phyloP scores from a whole-genome alignment of 2,329 filamentous ascomycete species.

The Ophiocordyceps unilateralis region DNA sequence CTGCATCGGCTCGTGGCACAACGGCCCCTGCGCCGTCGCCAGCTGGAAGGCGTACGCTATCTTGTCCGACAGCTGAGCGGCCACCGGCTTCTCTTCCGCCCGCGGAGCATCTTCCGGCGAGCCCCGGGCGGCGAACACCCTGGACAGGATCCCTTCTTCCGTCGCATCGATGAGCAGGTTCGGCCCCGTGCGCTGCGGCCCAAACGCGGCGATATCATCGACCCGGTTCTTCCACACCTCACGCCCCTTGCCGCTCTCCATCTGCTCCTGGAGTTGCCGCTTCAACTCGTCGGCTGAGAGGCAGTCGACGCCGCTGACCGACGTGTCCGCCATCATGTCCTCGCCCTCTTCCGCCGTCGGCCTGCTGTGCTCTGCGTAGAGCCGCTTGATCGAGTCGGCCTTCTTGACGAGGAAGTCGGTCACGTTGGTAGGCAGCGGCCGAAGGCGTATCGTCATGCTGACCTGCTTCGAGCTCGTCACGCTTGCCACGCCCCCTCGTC shows the following conservation, averaged over 20 bases:
- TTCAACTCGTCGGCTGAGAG: conserved; percentile 65
- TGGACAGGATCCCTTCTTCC: conserved; percentile 49
- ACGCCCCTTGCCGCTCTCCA: conserved; percentile 55
- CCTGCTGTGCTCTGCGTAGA: conserved; percentile 53
- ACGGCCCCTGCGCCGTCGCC: conserved; percentile 69
- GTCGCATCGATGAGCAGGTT: conserved; percentile 84
- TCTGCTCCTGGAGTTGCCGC: conserved; percentile 46
- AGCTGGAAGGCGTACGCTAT: conserved; percentile 90
- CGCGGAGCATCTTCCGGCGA: no score
- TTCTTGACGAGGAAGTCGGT: conserved; percentile 80
- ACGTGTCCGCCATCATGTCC: conserved; percentile 33
- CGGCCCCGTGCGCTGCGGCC: conserved; percentile 66
- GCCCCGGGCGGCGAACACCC: conserved; percentile 37
- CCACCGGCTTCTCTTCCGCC: conserved; percentile 34
- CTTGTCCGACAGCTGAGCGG: conserved; percentile 70
- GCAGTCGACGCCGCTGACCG: conserved; percentile 39
- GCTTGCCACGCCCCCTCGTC: conserved; percentile 61
- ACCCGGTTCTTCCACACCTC: conserved; percentile 62
- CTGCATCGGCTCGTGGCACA: conserved; percentile 86
- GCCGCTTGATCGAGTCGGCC: conserved; percentile 54
- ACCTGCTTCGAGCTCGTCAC: conserved; percentile 76
- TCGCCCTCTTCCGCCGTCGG: conserved; percentile 18
- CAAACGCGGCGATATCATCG: conserved; percentile 77
- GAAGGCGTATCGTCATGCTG: conserved; percentile 56
- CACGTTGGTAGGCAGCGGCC: conserved; percentile 60